phyloP scores from a whole-genome alignment of 2,329 filamentous ascomycete genomes.

The Dactylellina parvicollis region DNA sequence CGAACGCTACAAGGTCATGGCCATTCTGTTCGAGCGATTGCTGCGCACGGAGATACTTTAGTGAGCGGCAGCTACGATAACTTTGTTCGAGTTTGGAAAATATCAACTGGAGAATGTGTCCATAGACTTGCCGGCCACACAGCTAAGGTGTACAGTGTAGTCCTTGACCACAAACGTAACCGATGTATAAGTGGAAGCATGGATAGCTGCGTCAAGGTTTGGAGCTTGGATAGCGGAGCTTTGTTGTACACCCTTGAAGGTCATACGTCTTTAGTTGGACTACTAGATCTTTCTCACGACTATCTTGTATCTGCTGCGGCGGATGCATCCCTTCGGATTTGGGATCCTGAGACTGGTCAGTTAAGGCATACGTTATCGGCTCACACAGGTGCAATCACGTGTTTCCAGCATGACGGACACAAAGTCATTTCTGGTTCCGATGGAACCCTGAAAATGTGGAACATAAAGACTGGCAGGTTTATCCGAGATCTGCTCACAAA shows the following conservation, averaged over 20 bases:
- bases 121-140: conserved; percentile 86
- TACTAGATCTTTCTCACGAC: conserved; percentile 88
- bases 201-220: conserved; percentile 98
- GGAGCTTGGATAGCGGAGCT: conserved; percentile 87
- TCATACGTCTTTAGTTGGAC: conserved; percentile 88
- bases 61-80: conserved; percentile 97
- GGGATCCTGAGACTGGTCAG: conserved; percentile 91
- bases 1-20: conserved; percentile 85
- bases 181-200: conserved; percentile 98
- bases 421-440: conserved; percentile 98
- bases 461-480: conserved; percentile 89
- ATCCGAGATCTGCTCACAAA: conserved; percentile 92
- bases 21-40: conserved; percentile 95
- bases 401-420: conserved; percentile 95
- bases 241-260: conserved; percentile 91
- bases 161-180: conserved; percentile 88
- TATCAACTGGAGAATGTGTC: conserved; percentile 88
- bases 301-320: conserved; percentile 93
- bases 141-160: conserved; percentile 96
- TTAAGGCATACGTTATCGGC: conserved; percentile 91
- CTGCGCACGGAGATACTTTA: conserved; percentile 92
- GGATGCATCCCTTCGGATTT: conserved; percentile 93
- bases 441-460: conserved; percentile 98
- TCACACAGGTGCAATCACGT: conserved; percentile 96
- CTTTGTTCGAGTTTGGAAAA: conserved; percentile 94